Evolutionary conservation across 1,284 basidiomycete species (phyloP), one percentile per base, ranked within the genome.

Genomic region (Vanrija sp.): DNA sequence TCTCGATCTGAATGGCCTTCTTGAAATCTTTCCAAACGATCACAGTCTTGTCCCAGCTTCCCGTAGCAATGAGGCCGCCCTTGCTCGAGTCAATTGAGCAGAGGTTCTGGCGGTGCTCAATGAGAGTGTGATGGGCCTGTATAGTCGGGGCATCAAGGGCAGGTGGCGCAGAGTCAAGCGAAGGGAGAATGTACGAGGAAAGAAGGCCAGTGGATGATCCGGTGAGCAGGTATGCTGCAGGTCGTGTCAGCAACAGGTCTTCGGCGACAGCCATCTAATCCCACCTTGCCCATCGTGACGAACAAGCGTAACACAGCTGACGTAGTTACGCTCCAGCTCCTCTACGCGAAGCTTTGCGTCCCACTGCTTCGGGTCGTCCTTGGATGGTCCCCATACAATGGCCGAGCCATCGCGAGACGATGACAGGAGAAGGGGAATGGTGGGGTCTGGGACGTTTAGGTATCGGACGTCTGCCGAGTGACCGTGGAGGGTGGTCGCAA

Each of bases 31-130:
- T 87, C 96, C 96, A 99, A 0, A 99, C 85, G 75, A 89, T 89
- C 19, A 91, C 95, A 0, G 93, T 93, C 91, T 83, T 87, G 78
- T 98, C 96, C 95, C 95, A 98, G 57, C 91, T 95, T 19, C 95
- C 95, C n/a, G 91, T 94, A 54, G 95, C 85, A 58, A 95, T 85
- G 54, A 83, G 80, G 6, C 89, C 89, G 53, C 81, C 80, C 12
- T 82, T 73, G 19, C 83, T 83, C 6, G 85, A 83, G 69, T 91
- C 83, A 58, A 99, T 79, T 25, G 91, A 82, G 74, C 95, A 98
- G 15, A 98, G 84, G 69, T 98, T 98, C 52, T 88, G 86, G 6
- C 84, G 83, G 75, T 99, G 96, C 34, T 94, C 96, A 47, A 92
- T 71, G 25, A 94, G 82, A n/a, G 85, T 83, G 76, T 86, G 89